phyloP scores from a whole-genome alignment of 148 eudicot genomes.

The Diospyros kaki region DNA sequence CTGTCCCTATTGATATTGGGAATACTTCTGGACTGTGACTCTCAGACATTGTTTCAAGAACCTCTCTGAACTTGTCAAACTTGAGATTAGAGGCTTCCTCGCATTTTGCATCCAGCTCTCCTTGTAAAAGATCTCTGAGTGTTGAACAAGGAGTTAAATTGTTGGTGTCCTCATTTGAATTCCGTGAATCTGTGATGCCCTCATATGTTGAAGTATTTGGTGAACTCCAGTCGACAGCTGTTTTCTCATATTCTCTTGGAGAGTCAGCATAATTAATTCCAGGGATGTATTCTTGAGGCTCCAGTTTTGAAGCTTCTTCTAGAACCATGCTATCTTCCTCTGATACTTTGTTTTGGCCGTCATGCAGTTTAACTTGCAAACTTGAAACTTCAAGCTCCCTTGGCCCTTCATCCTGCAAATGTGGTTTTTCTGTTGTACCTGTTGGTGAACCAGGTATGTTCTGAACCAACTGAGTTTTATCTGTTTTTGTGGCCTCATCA shows the following conservation, averaged over 20 bases:
- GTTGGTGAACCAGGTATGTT: background rate
- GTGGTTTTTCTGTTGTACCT: constrained; percentile 10
- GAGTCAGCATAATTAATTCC: constrained; percentile 11
- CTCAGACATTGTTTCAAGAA: constrained; percentile 16
- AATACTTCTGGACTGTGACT: constrained; percentile 10
- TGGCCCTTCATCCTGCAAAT: constrained; percentile 2
- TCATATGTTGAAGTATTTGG: constrained; percentile 7
- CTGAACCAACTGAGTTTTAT: background rate
- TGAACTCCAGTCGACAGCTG: background rate
- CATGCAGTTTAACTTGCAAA: constrained; percentile 3
- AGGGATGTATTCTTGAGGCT: constrained; percentile 15
- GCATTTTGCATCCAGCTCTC: background rate
- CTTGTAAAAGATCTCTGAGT: constrained; percentile 12
- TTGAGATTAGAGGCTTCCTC: constrained; percentile 4
- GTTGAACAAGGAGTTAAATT: background rate
- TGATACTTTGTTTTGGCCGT: constrained; percentile 8
- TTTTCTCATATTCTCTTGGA: constrained; percentile 11
- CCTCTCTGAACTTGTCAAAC: background rate
- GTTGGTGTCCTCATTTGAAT: constrained; percentile 11
- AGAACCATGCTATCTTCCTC: constrained; percentile 8
- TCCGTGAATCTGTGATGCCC: background rate
- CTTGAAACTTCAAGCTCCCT: constrained; percentile 16
- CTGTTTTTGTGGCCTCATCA: no score
- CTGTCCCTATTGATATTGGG: constrained; percentile 14
- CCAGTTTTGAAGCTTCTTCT: constrained; percentile 10